A percentile compares a stretch with the other conserved stretches of the same genome.
These are phyloP conservation scores for Sanguinoderma infundibulare DNA, from an alignment of 1,284 basidiomycete species.

Conservation along the genomic window DNA sequence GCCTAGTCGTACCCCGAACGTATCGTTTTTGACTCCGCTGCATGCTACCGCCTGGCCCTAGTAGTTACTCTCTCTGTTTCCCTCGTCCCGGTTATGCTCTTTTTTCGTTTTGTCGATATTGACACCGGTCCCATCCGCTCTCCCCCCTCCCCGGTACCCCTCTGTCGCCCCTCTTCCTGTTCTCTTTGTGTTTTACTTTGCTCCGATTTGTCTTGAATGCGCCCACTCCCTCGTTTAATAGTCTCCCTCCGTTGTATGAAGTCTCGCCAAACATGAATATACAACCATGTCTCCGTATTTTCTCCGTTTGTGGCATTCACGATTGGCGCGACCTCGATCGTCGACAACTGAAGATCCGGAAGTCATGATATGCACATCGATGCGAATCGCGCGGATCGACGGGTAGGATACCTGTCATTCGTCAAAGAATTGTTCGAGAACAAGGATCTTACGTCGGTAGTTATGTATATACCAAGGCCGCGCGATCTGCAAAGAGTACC, in stretches of 20 bases:
- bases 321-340: no score
- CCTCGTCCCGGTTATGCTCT: slow-evolving; percentile 16
- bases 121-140: slow-evolving; percentile 24
- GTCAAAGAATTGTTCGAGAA: background rate
- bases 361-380: background rate
- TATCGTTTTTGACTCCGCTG: no score
- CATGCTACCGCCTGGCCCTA: background rate
- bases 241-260: slow-evolving; percentile 30
- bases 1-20: no score
- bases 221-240: slow-evolving; percentile 18
- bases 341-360: no score
- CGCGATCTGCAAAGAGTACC: slow-evolving; percentile 15
- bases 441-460: no score
- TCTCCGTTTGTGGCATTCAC: no score
- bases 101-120: slow-evolving; percentile 26
- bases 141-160: slow-evolving; percentile 27
- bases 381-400: background rate
- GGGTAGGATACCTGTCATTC: slow-evolving; percentile 11
- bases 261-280: slow-evolving; percentile 23
- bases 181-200: slow-evolving; percentile 30
- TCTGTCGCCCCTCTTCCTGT: slow-evolving; percentile 30
- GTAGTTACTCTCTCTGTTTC: slow-evolving; percentile 7
- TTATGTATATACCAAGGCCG: slow-evolving; percentile 9
- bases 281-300: slow-evolving; percentile 16
- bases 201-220: slow-evolving; percentile 15